Evolutionary conservation across 2,329 filamentous ascomycete genomes (phyloP).

Genomic region (Fusarium hainanense): DNA sequence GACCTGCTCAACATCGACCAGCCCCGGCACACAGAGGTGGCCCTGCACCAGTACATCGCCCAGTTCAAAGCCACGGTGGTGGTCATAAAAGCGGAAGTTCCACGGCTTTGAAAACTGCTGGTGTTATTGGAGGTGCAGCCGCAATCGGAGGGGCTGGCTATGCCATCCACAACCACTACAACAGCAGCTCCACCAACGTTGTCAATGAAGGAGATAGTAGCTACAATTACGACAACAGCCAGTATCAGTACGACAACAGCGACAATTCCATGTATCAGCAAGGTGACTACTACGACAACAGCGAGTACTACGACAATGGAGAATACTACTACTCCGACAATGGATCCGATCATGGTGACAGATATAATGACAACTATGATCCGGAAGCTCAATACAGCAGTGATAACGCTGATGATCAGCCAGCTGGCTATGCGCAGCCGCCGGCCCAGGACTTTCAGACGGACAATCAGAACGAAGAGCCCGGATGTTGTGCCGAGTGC

Average conservation of each 20-base stretch:
- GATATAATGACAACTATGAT: neutral
- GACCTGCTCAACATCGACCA: neutral
- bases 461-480: neutral
- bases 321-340: neutral
- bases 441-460: neutral
- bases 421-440: neutral
- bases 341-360: neutral
- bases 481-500: neutral
- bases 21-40: neutral
- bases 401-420: neutral
- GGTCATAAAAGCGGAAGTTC: conserved; percentile 2
- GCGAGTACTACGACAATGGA: neutral
- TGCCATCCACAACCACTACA: conserved; percentile 8
- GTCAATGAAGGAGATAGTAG: conserved; percentile 6
- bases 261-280: neutral
- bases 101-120: conserved; percentile 3
- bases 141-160: neutral
- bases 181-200: conserved; percentile 12
- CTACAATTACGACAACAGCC: conserved; percentile 5
- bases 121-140: neutral
- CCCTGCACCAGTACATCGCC: neutral
- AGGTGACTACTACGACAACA: neutral
- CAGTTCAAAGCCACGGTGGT: neutral
- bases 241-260: neutral
- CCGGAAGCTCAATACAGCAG: neutral